phyloP scores from a whole-genome alignment of 805 yeast species.

The Starmerella gropengiesseri region DNA sequence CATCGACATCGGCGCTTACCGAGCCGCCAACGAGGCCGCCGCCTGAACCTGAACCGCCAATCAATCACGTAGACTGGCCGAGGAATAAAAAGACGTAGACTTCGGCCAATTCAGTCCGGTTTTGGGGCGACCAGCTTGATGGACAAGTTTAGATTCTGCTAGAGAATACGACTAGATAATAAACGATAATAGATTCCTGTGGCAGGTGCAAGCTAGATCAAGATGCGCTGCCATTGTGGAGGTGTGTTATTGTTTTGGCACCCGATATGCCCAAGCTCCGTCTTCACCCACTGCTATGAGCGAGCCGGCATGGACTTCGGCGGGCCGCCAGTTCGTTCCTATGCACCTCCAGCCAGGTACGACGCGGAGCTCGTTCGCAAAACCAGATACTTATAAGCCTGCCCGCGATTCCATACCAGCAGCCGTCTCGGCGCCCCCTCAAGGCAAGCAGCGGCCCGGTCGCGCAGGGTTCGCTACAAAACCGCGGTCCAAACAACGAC shows the following conservation, averaged over 20 bases:
- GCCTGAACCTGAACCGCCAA: no score
- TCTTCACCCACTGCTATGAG: constrained; percentile 6
- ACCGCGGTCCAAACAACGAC: constrained; percentile 13
- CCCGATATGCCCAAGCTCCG: constrained; percentile 2
- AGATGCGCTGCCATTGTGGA: no score
- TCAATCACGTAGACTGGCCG: no score
- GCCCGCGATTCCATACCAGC: background rate
- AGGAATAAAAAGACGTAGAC: no score
- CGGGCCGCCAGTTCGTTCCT: constrained; percentile 22
- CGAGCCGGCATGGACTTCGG: constrained; percentile 20
- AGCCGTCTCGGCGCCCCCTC: background rate
- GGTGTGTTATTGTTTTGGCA: background rate
- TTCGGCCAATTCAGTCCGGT: no score
- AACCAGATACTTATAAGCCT: constrained; percentile 14
- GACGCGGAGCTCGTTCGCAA: constrained; percentile 22
- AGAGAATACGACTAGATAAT: no score
- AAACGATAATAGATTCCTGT: no score
- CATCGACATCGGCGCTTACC: no score
- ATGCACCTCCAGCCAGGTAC: constrained; percentile 21
- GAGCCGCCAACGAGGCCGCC: no score
- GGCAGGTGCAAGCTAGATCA: no score
- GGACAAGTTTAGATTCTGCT: no score
- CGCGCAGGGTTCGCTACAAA: constrained; percentile 16
- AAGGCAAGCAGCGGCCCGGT: background rate
- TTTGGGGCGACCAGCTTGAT: no score